These are phyloP conservation scores for Heliophila coronopifolia DNA, from an alignment of 441 rosid genomes.

Conservation along the genomic window DNA sequence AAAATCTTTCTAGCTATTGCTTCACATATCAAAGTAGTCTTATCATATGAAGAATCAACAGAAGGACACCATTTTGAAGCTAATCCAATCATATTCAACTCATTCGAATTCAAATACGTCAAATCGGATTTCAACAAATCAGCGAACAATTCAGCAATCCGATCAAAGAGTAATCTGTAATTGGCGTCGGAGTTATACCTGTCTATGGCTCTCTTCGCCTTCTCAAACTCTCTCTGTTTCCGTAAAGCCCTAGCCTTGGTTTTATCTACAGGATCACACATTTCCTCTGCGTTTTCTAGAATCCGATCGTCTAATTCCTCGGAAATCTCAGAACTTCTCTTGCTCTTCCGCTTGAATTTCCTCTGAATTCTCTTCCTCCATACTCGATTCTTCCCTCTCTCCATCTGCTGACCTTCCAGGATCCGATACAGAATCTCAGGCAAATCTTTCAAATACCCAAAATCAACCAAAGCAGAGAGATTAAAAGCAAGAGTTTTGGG, in stretches of 20 bases:
- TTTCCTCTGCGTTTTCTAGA: conserved; percentile 10
- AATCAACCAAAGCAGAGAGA: conserved; percentile 12
- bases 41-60: conserved; percentile 39
- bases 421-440: conserved; percentile 36
- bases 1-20: conserved; percentile 37
- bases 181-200: conserved; percentile 32
- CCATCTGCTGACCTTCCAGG: conserved; percentile 8
- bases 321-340: background rate
- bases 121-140: conserved; percentile 33
- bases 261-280: conserved; percentile 7
- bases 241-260: conserved; percentile 10
- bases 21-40: conserved; percentile 40
- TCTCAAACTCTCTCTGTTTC: conserved; percentile 28
- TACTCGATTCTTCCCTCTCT: conserved; percentile 9
- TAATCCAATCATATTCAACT: conserved; percentile 32
- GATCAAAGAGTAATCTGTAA: conserved; percentile 32
- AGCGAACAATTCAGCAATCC: conserved; percentile 31
- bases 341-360: conserved; percentile 1
- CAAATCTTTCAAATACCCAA: conserved; percentile 37
- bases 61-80: conserved; percentile 55
- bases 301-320: background rate
- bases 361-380: conserved; percentile 12
- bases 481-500: conserved; percentile 39
- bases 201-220: conserved; percentile 34
- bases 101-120: conserved; percentile 28